Conservation (phyloP, 306 rosid genomes). For the Carpinus viminea region DNA sequence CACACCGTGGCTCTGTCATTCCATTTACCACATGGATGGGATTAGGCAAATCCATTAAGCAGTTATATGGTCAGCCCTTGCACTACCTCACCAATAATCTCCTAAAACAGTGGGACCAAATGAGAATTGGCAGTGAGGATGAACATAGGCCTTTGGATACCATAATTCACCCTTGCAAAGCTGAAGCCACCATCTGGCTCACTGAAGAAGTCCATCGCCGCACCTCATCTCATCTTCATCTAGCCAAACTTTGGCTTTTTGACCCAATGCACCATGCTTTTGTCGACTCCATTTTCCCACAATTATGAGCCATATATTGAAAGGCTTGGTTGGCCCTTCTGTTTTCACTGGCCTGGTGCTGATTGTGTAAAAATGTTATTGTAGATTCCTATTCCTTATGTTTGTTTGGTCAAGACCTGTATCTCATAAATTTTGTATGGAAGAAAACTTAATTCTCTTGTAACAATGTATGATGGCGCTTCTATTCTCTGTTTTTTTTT, state of each 20-base stretch:
- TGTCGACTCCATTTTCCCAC: constrained; percentile 77
- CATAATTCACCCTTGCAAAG: constrained; percentile 82
- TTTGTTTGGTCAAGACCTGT: not conserved
- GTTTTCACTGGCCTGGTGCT: constrained; percentile 25
- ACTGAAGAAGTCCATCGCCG: constrained; percentile 85
- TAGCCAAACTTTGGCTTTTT: constrained; percentile 69
- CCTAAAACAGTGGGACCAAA: constrained; percentile 85
- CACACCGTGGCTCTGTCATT: constrained; percentile 68
- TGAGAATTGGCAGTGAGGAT: constrained; percentile 63
- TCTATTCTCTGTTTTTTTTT: not conserved
- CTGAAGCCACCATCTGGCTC: constrained; percentile 86
- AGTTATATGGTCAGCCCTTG: constrained; percentile 80
- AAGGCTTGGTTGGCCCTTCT: constrained; percentile 4
- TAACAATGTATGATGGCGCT: not conserved
- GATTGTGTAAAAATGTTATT: constrained; percentile 10
- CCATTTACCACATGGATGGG: constrained; percentile 88
- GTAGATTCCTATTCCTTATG: not conserved
- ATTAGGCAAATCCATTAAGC: constrained; percentile 77
- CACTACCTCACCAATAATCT: constrained; percentile 88
- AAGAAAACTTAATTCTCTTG: not conserved
- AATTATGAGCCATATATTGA: constrained; percentile 36
- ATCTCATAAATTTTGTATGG: not conserved
- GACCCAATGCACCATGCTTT: constrained; percentile 68
- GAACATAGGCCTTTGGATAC: constrained; percentile 66
- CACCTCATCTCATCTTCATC: constrained; percentile 65